These are phyloP conservation scores for Sphaerostilbella broomeana DNA, from an alignment of 2,329 filamentous ascomycete species.

Conservation along the genomic window DNA sequence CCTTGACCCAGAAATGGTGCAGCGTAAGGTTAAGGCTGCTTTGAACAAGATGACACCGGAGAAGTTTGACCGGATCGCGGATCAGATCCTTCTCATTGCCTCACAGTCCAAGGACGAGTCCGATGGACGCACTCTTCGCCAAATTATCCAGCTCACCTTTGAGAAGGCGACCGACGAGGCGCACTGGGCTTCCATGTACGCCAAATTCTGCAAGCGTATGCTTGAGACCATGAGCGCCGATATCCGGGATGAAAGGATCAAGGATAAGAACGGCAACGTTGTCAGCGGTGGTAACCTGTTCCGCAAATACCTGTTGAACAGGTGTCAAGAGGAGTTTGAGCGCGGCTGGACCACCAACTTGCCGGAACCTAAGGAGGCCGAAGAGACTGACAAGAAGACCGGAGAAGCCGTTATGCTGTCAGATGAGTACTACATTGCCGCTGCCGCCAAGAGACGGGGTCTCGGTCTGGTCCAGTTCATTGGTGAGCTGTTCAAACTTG, in stretches of 20 bases:
- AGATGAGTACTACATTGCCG: conserved; percentile 92
- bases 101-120: conserved; percentile 92
- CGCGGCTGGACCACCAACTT: conserved; percentile 92
- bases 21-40: conserved; percentile 96
- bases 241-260: conserved; percentile 91
- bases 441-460: conserved; percentile 91
- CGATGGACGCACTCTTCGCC: conserved; percentile 88
- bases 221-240: conserved; percentile 89
- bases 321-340: conserved; percentile 98
- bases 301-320: conserved; percentile 96
- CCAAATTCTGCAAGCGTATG: conserved; percentile 97
- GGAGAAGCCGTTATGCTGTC: conserved; percentile 78
- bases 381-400: conserved; percentile 43
- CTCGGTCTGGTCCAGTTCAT: conserved; percentile 99
- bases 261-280: conserved; percentile 80
- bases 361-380: conserved; percentile 63
- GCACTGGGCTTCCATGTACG: conserved; percentile 98
- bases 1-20: conserved; percentile 86
- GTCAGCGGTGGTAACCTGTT: conserved; percentile 91
- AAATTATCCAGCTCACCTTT: conserved; percentile 98
- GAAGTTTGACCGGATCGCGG: conserved; percentile 93
- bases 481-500: conserved; percentile 96
- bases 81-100: conserved; percentile 87
- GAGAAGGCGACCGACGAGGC: conserved; percentile 98
- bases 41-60: conserved; percentile 99